Percentiles rank a stretch among this genome's conserved stretches.
phyloP scores from a whole-genome alignment of 2,329 filamentous ascomycete genomes.

The Paecilomyces dactylethromorphus region DNA sequence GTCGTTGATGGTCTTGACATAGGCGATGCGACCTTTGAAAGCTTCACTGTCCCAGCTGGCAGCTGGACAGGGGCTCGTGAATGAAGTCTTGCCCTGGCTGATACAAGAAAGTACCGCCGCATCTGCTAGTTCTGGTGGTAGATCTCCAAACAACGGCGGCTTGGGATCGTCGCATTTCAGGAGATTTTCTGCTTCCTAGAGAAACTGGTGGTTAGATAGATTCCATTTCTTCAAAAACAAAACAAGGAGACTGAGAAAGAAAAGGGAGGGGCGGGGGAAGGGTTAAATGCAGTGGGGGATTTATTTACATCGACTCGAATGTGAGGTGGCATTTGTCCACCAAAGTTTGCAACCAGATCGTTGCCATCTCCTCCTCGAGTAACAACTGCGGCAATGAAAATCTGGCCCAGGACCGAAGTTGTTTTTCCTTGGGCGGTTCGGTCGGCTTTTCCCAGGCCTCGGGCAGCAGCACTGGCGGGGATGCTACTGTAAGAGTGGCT shows the following conservation, averaged over 20 bases:
- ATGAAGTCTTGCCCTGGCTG: background rate
- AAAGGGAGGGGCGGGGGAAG: background rate
- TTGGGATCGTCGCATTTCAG: slow-evolving; percentile 9
- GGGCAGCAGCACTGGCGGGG: too few species aligned
- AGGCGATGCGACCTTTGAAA: too few species aligned
- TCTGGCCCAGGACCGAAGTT: slow-evolving; percentile 14
- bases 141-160: slow-evolving; percentile 7
- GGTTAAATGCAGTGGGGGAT: background rate
- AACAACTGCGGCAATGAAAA: slow-evolving; percentile 9
- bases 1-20: too few species aligned
- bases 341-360: slow-evolving; percentile 3
- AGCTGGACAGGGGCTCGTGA: too few species aligned
- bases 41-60: too few species aligned
- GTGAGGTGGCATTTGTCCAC: slow-evolving; percentile 6
- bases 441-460: background rate
- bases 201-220: too few species aligned
- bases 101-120: slow-evolving; percentile 5
- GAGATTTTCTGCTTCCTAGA: slow-evolving; percentile 5
- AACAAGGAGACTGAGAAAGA: too few species aligned
- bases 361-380: slow-evolving; percentile 5
- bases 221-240: too few species aligned
- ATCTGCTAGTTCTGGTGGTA: slow-evolving; percentile 5
- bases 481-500: too few species aligned
- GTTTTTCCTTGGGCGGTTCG: slow-evolving; percentile 5
- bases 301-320: slow-evolving; percentile 7